Evolutionary conservation across 75 land plant genomes (phyloP), one percentile per base, ranked within the genome.

Genomic region (Chamaecyparis obtusa): DNA sequence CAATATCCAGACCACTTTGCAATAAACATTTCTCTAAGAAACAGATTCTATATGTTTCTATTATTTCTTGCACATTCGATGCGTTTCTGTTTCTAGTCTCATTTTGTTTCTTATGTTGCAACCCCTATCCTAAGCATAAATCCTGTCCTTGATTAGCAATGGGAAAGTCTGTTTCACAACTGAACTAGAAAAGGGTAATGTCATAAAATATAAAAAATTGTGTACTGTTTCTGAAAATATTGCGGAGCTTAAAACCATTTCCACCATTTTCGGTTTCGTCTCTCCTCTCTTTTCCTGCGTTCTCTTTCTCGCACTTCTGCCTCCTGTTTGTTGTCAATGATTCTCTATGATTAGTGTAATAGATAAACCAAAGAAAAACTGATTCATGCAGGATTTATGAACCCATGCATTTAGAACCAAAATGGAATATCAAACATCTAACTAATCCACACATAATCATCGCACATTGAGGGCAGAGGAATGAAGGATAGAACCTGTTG

Each of bases 251-350:
- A 64, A 64, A 64, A 64, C 69, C 69, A 64, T 64, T 64, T 64
- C 69, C 69, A 64, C 69, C n/a, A 64, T 24, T 64, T 64, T 27
- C 30, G n/a, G 1, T 39, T 39, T 39, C 41, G 41, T 39, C 41
- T 39, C 41, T 39, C 41, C 41, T 64, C 79, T 93, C 51, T 85
- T 91, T 37, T 91, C 79, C 75, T 87, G 89, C 35, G 93, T 89
- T 80, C 21, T 60, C 21, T 60, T 60, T 60, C 67, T 21, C 21
- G 69, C n/a, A 0, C 69, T 64, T 64, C 69, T 24, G 8, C 27
- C 69, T 64, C 69, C 69, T 64, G 69, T 24, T 64, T 64, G 9
- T 64, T 64, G 69, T 64, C 27, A 64, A 64, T 0, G 24, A 64
- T 27, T 64, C 27, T 27, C 69, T 24, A n/a, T n/a, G 24, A 24